Evolutionary conservation across 2,329 filamentous ascomycete species (phyloP), one percentile per base, ranked within the genome.

Genomic region (Fusarium ambrosium): DNA sequence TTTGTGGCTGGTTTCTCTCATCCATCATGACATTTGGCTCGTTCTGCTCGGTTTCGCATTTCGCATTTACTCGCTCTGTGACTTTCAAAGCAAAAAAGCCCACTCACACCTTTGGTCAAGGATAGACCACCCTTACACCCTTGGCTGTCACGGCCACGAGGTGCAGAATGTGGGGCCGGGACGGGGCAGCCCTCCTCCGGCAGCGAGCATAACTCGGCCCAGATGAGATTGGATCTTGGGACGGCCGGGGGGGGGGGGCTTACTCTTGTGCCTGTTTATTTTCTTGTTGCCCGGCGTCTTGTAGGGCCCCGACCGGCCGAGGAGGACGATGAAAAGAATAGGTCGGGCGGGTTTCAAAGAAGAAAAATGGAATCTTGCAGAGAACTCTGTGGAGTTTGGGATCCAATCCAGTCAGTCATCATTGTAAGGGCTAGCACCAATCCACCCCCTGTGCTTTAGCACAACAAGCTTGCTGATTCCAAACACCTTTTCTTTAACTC

Each of bases 141-240:
- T 37, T 63, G 60, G 48, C 62, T 62, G 55, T 62, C 56, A 63
- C 68, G 65, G 66, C 73, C 72, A 75, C 64, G 64, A 59, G 73
- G 70, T 68, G n/a, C 41, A 62, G 32, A 53, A 63, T 69, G 73
- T 74, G 73, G 73, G 73, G 73, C 73, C 73, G 73, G 45, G 61
- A 37, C 68, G 68, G 65, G 32, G 32, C 48, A 53, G 48, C 48
- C 48, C 48, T 32, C 48, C 22, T 36, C 70, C 66, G 59, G 61
- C 36, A 56, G 60, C 68, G 62, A 71, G 65, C 68, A 69, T 66
- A 75, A 72, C 58, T 75, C 69, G 72, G 56, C 48, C 27, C 27
- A 53, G 24, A 51, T 51, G 45, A 53, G 48, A 53, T 29, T 55
- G 36, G 48, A 39, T 34, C 37, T 27, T 37, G 48, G 24, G 27